Conservation (phyloP, 768 basidiomycete species). For the Cubamyces lactineus region DNA sequence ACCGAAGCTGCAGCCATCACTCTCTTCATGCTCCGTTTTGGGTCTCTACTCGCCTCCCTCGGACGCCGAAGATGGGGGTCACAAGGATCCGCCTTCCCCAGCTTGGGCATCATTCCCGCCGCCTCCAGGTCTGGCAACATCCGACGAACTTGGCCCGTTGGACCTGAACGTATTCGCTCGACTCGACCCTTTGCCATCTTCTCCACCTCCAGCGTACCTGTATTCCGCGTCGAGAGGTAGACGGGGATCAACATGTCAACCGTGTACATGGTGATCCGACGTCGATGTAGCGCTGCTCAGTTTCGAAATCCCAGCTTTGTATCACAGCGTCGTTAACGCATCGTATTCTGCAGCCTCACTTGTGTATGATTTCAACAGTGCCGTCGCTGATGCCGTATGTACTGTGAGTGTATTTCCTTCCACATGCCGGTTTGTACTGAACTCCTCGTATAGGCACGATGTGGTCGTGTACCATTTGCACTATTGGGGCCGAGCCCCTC, state of each 20-base stretch:
- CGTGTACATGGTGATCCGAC: slow-evolving; percentile 4
- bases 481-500: too few relatives aligned
- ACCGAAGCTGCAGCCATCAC: not conserved
- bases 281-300: too few relatives aligned
- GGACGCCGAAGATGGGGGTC: not conserved
- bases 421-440: too few relatives aligned
- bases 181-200: not conserved
- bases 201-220: slow-evolving; percentile 1
- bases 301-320: too few relatives aligned
- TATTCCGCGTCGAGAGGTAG: too few relatives aligned
- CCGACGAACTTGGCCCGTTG: not conserved
- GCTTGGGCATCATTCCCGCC: not conserved
- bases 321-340: too few relatives aligned
- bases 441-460: too few relatives aligned
- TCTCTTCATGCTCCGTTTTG: not conserved
- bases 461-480: too few relatives aligned
- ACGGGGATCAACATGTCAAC: not conserved
- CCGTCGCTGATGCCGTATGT: too few relatives aligned
- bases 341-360: too few relatives aligned
- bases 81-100: not conserved
- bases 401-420: too few relatives aligned
- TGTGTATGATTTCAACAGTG: too few relatives aligned
- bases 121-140: not conserved
- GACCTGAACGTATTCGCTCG: not conserved
- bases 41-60: slow-evolving; percentile 4